Evolutionary conservation across 129 eudicot genomes (phyloP).

Genomic region (Oenanthe sinensis): DNA sequence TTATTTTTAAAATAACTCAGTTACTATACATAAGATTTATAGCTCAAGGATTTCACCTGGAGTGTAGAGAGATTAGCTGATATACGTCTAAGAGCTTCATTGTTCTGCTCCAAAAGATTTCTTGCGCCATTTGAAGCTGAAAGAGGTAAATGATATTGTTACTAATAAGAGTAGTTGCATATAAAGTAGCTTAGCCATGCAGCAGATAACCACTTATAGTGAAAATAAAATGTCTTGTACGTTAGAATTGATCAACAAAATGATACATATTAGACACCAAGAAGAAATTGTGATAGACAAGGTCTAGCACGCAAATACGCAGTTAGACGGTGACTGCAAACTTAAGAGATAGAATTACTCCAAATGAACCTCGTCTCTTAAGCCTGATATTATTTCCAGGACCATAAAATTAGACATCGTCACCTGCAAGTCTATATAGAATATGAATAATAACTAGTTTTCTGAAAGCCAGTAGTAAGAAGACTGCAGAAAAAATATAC

Average conservation of each 20-base stretch:
- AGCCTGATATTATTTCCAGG: background rate
- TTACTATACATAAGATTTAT: background rate
- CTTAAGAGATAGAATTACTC: background rate
- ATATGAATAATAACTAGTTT: background rate
- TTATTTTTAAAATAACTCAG: background rate
- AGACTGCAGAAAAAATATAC: background rate
- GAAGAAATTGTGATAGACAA: background rate
- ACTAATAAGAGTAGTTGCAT: background rate
- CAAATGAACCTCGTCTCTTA: background rate
- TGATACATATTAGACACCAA: background rate
- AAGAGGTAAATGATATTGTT: conserved; percentile 8
- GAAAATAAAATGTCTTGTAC: background rate
- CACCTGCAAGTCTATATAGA: background rate
- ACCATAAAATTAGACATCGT: background rate
- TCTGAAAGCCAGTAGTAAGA: background rate
- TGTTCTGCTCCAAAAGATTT: conserved; percentile 66
- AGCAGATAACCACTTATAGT: background rate
- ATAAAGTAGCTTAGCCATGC: background rate
- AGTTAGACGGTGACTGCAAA: background rate
- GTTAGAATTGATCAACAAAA: background rate
- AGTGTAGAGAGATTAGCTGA: conserved; percentile 59
- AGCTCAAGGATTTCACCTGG: conserved; percentile 36
- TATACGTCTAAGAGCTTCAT: conserved; percentile 52
- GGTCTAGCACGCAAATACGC: background rate
- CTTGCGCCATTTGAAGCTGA: conserved; percentile 50